Evolutionary conservation across 176 grass and related monocot species (phyloP).

Genomic region (Eragrostis curvula): DNA sequence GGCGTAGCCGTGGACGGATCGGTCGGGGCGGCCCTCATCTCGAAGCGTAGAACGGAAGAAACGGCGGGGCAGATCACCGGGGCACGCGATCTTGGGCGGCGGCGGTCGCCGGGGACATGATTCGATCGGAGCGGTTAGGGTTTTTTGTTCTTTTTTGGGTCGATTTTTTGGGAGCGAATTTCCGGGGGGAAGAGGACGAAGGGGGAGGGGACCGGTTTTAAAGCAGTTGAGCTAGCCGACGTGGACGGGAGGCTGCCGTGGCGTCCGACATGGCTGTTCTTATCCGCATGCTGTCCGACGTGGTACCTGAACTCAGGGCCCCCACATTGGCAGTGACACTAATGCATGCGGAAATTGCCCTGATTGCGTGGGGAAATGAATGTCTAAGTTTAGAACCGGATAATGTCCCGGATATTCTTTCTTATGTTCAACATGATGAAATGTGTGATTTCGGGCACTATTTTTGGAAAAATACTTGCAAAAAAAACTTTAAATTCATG

Average conservation of each 20-base stretch:
- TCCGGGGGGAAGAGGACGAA: background rate
- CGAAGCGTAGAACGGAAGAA: background rate
- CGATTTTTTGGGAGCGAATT: constrained; percentile 7
- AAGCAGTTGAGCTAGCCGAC: background rate
- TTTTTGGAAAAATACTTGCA: too few species aligned
- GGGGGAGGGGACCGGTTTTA: constrained; percentile 32
- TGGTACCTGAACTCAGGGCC: constrained; percentile 6
- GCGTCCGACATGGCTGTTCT: constrained; percentile 9
- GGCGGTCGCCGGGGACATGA: constrained; percentile 40
- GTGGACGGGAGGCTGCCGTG: background rate
- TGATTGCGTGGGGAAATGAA: too few species aligned
- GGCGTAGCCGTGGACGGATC: constrained; percentile 39
- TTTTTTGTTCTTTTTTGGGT: constrained; percentile 21
- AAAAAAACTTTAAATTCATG: too few species aligned
- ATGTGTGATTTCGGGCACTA: too few species aligned
- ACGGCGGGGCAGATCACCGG: background rate
- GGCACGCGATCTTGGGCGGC: constrained; percentile 3
- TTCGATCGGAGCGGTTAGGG: constrained; percentile 42
- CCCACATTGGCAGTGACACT: background rate
- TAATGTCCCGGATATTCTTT: too few species aligned
- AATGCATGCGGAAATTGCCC: background rate
- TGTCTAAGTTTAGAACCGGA: background rate
- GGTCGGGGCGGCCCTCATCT: constrained; percentile 59
- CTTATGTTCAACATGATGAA: too few species aligned
- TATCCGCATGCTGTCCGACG: constrained; percentile 24